Percentiles rank a stretch among this genome's conserved stretches.
These are phyloP conservation scores for Umbelopsis isabellina DNA, from an alignment of 192 early-diverging fungal genomes.

Conservation along the genomic window DNA sequence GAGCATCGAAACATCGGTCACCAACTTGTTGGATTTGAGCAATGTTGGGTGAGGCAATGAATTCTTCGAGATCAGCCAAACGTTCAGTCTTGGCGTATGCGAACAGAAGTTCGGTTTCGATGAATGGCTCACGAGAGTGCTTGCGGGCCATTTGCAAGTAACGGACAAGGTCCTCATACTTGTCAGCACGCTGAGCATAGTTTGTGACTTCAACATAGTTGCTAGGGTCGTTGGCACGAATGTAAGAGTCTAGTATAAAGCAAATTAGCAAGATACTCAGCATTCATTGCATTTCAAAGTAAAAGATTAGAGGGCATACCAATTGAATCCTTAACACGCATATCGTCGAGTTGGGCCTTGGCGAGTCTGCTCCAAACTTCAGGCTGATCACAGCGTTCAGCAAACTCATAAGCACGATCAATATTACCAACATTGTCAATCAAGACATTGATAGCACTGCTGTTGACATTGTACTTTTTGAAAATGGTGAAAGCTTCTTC, in stretches of 20 bases:
- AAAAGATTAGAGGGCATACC: conserved; percentile 33
- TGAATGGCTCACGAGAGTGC: conserved; percentile 90
- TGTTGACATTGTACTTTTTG: conserved; percentile 91
- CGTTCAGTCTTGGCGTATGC: conserved; percentile 95
- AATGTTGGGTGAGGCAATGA: conserved; percentile 91
- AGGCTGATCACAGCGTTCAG: conserved; percentile 87
- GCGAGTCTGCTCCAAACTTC: conserved; percentile 96
- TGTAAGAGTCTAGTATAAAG: conserved; percentile 80
- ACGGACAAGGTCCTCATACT: conserved; percentile 94
- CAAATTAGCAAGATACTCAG: not conserved
- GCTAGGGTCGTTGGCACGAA: conserved; percentile 89
- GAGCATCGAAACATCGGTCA: conserved; percentile 93
- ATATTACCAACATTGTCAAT: conserved; percentile 91
- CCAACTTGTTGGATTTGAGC: conserved; percentile 92
- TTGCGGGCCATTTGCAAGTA: conserved; percentile 96
- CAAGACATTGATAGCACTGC: conserved; percentile 87
- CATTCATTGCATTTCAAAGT: not conserved
- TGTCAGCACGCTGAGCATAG: conserved; percentile 78
- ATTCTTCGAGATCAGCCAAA: conserved; percentile 91
- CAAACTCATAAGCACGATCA: conserved; percentile 96
- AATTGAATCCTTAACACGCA: conserved; percentile 94
- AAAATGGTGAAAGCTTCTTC: conserved; percentile 98
- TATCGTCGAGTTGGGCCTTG: conserved; percentile 89
- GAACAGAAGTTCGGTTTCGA: conserved; percentile 95
- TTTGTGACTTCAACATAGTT: conserved; percentile 91